Conservation (phyloP, 2,329 filamentous ascomycete species). For the Fusarium guadeloupense region DNA sequence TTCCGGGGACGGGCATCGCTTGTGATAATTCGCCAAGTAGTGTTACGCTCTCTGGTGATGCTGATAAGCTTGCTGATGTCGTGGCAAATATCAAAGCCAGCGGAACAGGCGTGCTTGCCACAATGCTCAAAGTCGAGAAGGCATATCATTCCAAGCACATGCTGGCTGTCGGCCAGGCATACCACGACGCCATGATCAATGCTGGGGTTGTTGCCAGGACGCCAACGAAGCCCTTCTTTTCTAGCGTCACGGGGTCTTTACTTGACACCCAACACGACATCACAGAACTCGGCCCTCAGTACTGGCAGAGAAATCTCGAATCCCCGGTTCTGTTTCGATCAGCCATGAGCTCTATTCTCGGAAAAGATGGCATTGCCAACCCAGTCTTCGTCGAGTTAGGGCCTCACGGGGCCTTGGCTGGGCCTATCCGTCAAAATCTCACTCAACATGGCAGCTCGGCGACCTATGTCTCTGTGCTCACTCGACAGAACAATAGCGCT, state of each 20-base stretch:
- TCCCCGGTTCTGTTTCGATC: conserved; percentile 42
- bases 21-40: conserved; percentile 51
- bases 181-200: conserved; percentile 34
- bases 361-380: not conserved
- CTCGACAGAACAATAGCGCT: conserved; percentile 19
- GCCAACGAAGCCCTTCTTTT: conserved; percentile 30
- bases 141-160: conserved; percentile 56
- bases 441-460: not conserved
- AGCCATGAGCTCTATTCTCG: conserved; percentile 19
- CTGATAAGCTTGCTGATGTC: not conserved
- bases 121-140: conserved; percentile 50
- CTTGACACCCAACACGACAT: too few relatives aligned
- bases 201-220: conserved; percentile 7
- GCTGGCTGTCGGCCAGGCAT: conserved; percentile 34
- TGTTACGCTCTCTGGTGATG: conserved; percentile 50
- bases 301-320: conserved; percentile 47
- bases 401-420: conserved; percentile 40
- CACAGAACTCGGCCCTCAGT: conserved; percentile 23
- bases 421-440: conserved; percentile 40
- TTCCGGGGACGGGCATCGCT: conserved; percentile 44
- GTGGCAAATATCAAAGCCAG: not conserved
- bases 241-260: conserved; percentile 44
- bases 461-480: conserved; percentile 25
- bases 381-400: conserved; percentile 42
- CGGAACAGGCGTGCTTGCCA: conserved; percentile 46